Conservation (phyloP, 345 rosid genomes). For the Barbarea vulgaris region DNA sequence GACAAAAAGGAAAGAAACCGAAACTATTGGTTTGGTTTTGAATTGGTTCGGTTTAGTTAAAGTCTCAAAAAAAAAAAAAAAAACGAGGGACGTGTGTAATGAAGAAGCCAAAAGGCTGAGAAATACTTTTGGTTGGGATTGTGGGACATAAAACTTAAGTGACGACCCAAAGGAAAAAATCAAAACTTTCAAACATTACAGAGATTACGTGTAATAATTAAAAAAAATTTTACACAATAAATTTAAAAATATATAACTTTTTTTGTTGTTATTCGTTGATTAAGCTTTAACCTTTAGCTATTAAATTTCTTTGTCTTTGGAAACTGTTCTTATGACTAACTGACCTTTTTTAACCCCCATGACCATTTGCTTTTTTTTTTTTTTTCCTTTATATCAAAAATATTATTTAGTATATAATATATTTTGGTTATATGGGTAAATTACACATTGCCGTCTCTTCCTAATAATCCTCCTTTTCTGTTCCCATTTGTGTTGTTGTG, state of each 20-base stretch:
- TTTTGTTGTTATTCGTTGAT: conserved; percentile 26
- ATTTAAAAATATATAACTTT: background rate
- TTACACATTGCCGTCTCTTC: conserved; percentile 34
- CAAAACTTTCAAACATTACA: background rate
- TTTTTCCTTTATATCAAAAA: background rate
- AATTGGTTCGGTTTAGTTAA: background rate
- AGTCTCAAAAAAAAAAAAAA: background rate
- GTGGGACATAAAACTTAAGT: conserved; percentile 7
- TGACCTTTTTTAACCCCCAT: conserved; percentile 12
- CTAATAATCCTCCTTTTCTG: conserved; percentile 37
- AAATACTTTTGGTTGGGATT: conserved; percentile 9
- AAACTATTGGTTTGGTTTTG: background rate
- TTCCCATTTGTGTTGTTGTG: conserved; percentile 30
- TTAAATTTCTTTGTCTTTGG: conserved; percentile 28
- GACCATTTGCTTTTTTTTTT: conserved; percentile 25
- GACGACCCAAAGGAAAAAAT: background rate
- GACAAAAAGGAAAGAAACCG: background rate
- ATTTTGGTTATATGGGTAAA: conserved; percentile 28
- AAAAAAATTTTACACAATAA: background rate
- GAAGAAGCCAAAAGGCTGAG: conserved; percentile 31
- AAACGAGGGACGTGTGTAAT: conserved; percentile 33
- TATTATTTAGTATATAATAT: background rate
- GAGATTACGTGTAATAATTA: background rate
- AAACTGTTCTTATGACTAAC: conserved; percentile 28
- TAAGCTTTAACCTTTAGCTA: conserved; percentile 22